Percentiles rank a stretch among this genome's conserved stretches.
These are phyloP conservation scores for Inga laurina DNA, from an alignment of 306 rosid genomes.

Conservation along the genomic window DNA sequence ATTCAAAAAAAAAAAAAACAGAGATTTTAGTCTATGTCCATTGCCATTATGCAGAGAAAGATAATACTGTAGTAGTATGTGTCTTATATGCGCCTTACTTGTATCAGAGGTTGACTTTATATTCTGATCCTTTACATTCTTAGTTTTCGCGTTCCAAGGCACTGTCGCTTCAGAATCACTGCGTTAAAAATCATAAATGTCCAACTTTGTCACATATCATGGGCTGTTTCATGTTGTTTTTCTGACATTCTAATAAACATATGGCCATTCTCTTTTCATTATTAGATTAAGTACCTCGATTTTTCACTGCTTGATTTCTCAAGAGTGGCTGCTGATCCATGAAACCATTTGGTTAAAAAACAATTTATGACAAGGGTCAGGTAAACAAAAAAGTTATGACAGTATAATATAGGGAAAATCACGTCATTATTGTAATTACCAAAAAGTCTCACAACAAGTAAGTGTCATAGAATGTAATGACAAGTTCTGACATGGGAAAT, in stretches of 20 bases:
- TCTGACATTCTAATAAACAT: not conserved
- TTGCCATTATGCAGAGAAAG: not conserved
- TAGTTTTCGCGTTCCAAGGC: conserved; percentile 32
- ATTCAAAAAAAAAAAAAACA: not conserved
- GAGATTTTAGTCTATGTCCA: not conserved
- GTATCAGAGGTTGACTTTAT: conserved; percentile 29
- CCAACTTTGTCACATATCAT: not conserved
- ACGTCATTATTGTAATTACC: too few species aligned
- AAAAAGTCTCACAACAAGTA: too few species aligned
- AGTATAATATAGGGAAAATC: not conserved
- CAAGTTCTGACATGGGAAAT: too few species aligned
- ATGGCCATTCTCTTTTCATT: not conserved
- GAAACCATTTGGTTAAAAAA: conserved; percentile 12
- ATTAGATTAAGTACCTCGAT: conserved; percentile 33
- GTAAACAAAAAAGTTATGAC: not conserved
- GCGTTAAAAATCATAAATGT: conserved; percentile 20
- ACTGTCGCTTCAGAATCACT: conserved; percentile 36
- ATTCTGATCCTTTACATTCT: conserved; percentile 39
- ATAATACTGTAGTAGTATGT: not conserved
- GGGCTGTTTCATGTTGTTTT: not conserved
- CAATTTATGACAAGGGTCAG: not conserved
- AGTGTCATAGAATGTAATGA: not conserved
- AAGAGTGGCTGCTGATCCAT: conserved; percentile 35
- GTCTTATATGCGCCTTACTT: conserved; percentile 21
- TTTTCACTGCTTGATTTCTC: conserved; percentile 38